phyloP scores from a whole-genome alignment of 2,329 filamentous ascomycete species.

The Scytalidium lignicola region DNA sequence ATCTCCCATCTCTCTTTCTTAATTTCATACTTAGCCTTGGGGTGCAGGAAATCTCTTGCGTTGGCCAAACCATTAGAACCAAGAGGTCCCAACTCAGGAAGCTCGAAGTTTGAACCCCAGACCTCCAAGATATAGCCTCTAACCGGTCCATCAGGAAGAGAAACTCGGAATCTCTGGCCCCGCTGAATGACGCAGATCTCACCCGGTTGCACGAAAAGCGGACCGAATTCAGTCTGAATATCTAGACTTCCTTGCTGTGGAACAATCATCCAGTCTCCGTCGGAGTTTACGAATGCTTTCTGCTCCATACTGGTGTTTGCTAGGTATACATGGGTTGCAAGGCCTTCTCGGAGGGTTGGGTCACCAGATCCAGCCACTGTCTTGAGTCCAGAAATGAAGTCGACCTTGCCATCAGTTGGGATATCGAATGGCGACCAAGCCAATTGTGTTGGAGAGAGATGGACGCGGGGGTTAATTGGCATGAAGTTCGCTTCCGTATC shows the following conservation, averaged over 20 bases:
- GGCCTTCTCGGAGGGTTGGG: constrained; percentile 42
- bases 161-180: constrained; percentile 57
- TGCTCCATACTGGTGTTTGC: constrained; percentile 42
- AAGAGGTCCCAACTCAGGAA: constrained; percentile 61
- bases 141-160: constrained; percentile 51
- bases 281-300: constrained; percentile 48
- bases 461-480: constrained; percentile 39
- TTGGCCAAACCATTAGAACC: constrained; percentile 62
- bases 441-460: constrained; percentile 40
- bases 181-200: constrained; percentile 61
- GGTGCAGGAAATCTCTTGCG: constrained; percentile 57
- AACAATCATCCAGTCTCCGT: constrained; percentile 62
- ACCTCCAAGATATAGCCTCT: constrained; percentile 61
- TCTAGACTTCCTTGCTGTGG: constrained; percentile 52
- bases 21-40: constrained; percentile 44
- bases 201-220: constrained; percentile 54
- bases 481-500: constrained; percentile 39
- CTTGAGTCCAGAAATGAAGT: constrained; percentile 43
- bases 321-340: constrained; percentile 45
- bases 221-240: constrained; percentile 54
- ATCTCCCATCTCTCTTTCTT: constrained; percentile 36
- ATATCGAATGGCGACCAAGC: constrained; percentile 43
- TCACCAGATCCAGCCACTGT: constrained; percentile 46
- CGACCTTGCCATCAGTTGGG: constrained; percentile 17
- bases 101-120: constrained; percentile 56